Base-by-base conservation (phyloP, 2,329 filamentous ascomycete genomes). In the Lachnellula subtilissima region DNA sequence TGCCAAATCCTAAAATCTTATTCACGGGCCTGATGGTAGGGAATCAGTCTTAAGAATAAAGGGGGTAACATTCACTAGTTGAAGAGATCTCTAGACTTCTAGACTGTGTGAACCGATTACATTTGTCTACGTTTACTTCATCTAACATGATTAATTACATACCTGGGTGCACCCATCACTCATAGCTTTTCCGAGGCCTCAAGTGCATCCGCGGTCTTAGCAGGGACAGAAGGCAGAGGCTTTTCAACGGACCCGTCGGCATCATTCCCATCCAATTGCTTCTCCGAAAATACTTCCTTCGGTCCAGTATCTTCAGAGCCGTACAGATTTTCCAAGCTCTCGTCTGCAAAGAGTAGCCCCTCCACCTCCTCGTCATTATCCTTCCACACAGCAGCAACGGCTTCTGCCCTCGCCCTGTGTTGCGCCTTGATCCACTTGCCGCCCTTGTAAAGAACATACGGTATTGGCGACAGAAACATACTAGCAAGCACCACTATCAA, bases 151-250 rank as follows among this genome's bases (percentile, higher is more conserved):
- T 32, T 32, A 32, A 4, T 11, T 32, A 28, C 28, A 11, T 32
- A 32, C 8, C 28, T 32, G 72, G 73, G 68, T 42, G 22, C 19
- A 23, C 17, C 42, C 42, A 25, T 22, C 12, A 22, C 15, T 45
- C 42, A 45, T 45, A 12, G 0, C 42, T 45, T 45, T 25, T 45
- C 42, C 11, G 42, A 45, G 9, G 5, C n/a, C 19, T 23, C 42
- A 12, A 12, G n/a, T 45, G 19, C 17, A 22, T 22, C 42, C 12
- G 17, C 19, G 12, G 19, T 12, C 4, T 45, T 8, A 6, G 19
- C 19, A 45, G n/a, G 19, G 25, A 23, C 19, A 45, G 19, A 19
- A 25, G 42, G 42, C 42, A 23, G 42, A 45, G 42, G 42, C 19
- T 42, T 42, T 14, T 19, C 15, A n/a, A 11, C 39, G 17, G 15